Evolutionary conservation across 306 rosid genomes (phyloP).

Genomic region (Rubus idaeus): DNA sequence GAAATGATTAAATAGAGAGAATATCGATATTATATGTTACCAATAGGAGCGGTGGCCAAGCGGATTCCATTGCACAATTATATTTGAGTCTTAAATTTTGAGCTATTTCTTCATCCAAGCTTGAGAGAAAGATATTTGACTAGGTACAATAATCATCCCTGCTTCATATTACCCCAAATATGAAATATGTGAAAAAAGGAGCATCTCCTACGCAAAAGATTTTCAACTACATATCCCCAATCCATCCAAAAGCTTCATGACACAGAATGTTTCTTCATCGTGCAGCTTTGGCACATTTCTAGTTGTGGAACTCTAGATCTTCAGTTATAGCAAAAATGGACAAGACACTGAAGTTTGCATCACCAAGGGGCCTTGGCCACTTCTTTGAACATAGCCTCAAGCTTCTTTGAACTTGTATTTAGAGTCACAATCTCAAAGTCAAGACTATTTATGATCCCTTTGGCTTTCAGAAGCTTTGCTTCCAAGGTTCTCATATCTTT

Average conservation of each 20-base stretch:
- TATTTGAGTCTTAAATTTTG: too few relatives aligned
- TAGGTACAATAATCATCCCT: not conserved
- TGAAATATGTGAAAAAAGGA: not conserved
- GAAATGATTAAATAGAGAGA: too few relatives aligned
- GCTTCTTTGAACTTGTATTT: conserved; percentile 15
- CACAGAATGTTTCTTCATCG: not conserved
- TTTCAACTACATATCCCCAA: not conserved
- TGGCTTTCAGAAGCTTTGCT: conserved; percentile 26
- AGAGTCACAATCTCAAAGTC: conserved; percentile 27
- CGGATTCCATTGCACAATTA: too few relatives aligned
- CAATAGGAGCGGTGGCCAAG: too few relatives aligned
- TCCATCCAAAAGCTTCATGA: not conserved
- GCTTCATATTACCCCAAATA: not conserved
- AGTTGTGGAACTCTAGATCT: not conserved
- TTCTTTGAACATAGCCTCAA: conserved; percentile 37
- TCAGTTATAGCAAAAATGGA: not conserved
- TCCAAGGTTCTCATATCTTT: conserved; percentile 29
- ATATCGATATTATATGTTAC: too few relatives aligned
- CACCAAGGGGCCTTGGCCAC: conserved; percentile 55
- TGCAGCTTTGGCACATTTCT: conserved; percentile 5
- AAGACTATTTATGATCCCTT: conserved; percentile 23
- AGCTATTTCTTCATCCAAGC: too few relatives aligned
- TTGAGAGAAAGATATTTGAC: too few relatives aligned
- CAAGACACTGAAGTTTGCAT: conserved; percentile 5
- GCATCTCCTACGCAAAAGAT: not conserved